Evolutionary conservation across 495 filamentous ascomycete genomes (phyloP).

Genomic region (Tuber melanosporum): DNA sequence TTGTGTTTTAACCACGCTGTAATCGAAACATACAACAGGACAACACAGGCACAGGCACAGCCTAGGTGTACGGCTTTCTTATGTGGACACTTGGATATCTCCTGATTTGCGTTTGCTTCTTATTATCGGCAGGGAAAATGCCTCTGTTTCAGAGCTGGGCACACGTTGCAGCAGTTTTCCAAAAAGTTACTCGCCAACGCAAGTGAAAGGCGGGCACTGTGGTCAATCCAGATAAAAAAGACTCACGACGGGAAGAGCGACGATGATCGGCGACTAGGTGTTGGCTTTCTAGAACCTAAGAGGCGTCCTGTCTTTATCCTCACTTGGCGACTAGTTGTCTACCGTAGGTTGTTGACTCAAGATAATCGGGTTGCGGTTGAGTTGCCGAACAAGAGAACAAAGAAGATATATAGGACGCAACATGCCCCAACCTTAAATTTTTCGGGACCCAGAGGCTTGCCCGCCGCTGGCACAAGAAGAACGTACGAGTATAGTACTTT

Average conservation of each 20-base stretch:
- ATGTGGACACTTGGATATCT: slow-evolving; percentile 32
- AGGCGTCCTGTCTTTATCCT: slow-evolving; percentile 18
- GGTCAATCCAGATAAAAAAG: slow-evolving; percentile 24
- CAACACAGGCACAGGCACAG: slow-evolving; percentile 25
- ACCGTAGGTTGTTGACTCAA: slow-evolving; percentile 22
- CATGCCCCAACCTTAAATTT: slow-evolving; percentile 34
- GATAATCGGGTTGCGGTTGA: slow-evolving; percentile 23
- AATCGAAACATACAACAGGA: slow-evolving; percentile 15
- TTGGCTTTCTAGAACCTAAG: slow-evolving; percentile 17
- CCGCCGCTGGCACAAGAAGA: slow-evolving; percentile 6
- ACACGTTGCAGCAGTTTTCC: slow-evolving; percentile 18
- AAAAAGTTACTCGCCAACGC: slow-evolving; percentile 24
- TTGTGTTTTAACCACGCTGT: slow-evolving; percentile 32
- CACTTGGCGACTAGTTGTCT: slow-evolving; percentile 31
- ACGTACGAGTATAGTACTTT: background rate
- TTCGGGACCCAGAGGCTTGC: slow-evolving; percentile 8
- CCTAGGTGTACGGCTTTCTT: slow-evolving; percentile 33
- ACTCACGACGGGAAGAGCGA: slow-evolving; percentile 22
- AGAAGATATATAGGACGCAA: slow-evolving; percentile 24
- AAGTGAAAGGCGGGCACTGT: slow-evolving; percentile 20
- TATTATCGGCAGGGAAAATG: slow-evolving; percentile 34
- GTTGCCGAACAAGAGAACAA: slow-evolving; percentile 26
- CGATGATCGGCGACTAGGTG: slow-evolving; percentile 30
- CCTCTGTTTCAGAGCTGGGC: slow-evolving; percentile 27
- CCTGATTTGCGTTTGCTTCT: slow-evolving; percentile 29